Conservation (phyloP, 2,329 filamentous ascomycete species). For the Magnaporthiopsis rhizophila region DNA sequence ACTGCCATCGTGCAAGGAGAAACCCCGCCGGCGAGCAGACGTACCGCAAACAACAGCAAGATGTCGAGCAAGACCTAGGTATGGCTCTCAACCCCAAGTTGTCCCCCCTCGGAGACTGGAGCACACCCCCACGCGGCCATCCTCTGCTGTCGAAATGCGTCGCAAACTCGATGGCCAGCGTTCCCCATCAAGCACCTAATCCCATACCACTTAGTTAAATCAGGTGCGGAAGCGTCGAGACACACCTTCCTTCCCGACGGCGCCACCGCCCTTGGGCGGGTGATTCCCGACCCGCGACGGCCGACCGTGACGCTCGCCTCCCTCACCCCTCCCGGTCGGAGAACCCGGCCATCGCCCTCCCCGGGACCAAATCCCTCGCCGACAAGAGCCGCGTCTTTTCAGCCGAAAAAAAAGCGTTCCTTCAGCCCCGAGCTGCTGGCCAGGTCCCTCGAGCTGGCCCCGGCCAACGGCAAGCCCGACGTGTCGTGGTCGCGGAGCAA, state of each 20-base stretch:
- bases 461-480: not conserved
- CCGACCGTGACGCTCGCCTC: not conserved
- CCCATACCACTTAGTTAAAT: too few species aligned
- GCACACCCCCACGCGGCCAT: too few species aligned
- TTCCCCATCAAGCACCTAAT: too few species aligned
- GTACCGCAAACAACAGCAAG: too few species aligned
- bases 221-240: too few species aligned
- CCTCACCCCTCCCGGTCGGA: not conserved
- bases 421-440: not conserved
- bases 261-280: conserved; percentile 41
- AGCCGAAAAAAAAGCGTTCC: not conserved
- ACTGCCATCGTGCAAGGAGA: too few species aligned
- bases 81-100: too few species aligned
- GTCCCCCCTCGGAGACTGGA: too few species aligned
- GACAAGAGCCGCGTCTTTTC: not conserved
- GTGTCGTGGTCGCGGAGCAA: not conserved
- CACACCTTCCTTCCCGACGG: not conserved
- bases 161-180: too few species aligned
- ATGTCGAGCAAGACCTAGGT: too few species aligned
- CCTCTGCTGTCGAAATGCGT: too few species aligned
- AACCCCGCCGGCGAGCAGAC: too few species aligned
- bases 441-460: not conserved
- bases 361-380: not conserved
- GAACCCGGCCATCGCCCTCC: not conserved
- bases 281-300: not conserved